Evolutionary conservation across 306 rosid genomes (phyloP).

Genomic region (Vicia villosa): DNA sequence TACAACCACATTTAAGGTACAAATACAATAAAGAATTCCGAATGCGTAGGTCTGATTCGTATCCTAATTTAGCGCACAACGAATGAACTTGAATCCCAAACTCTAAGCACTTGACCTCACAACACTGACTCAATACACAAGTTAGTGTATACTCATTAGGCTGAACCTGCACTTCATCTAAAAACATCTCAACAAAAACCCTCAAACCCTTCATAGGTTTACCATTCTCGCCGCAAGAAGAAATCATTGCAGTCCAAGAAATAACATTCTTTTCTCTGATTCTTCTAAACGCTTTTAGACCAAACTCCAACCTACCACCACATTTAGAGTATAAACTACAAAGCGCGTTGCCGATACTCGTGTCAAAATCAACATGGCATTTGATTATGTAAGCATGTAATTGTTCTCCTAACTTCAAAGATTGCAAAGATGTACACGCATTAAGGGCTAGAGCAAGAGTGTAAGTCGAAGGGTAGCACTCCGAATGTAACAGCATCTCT

Average conservation of each 20-base stretch:
- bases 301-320: constrained; percentile 51
- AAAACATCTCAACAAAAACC: constrained; percentile 64
- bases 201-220: constrained; percentile 56
- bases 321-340: constrained; percentile 83
- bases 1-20: constrained; percentile 73
- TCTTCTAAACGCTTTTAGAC: constrained; percentile 60
- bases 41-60: constrained; percentile 54
- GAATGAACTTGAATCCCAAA: constrained; percentile 73
- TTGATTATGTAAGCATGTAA: constrained; percentile 76
- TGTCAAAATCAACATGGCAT: constrained; percentile 60
- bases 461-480: constrained; percentile 68
- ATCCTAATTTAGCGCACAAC: constrained; percentile 62
- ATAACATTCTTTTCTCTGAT: constrained; percentile 69
- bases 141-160: constrained; percentile 85
- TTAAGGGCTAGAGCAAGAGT: constrained; percentile 67
- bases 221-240: constrained; percentile 77
- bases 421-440: constrained; percentile 62
- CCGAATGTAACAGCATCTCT: constrained; percentile 64
- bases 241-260: constrained; percentile 80
- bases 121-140: constrained; percentile 71
- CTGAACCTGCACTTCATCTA: constrained; percentile 46
- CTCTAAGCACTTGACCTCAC: constrained; percentile 51
- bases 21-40: constrained; percentile 69
- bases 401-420: constrained; percentile 62
- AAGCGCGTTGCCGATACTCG: constrained; percentile 79